Conservation (phyloP, 345 rosid species). For the Luvunga scandens region DNA sequence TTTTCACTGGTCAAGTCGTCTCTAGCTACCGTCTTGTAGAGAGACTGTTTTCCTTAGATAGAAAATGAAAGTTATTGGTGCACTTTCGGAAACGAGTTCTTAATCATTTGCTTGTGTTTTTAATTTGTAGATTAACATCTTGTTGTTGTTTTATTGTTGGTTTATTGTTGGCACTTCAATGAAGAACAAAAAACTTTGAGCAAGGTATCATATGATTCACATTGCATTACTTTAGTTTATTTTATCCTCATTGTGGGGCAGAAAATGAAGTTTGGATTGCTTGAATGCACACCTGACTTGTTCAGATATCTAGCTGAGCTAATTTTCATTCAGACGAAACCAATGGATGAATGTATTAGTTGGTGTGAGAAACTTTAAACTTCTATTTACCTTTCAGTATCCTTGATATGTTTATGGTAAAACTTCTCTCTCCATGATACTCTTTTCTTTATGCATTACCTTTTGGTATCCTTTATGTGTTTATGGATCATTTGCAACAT, state of each 20-base stretch:
- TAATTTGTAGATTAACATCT: not conserved
- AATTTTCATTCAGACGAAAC: slow-evolving; percentile 3
- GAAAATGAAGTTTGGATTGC: not conserved
- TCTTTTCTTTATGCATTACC: not conserved
- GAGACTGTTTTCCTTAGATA: not conserved
- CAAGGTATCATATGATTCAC: not conserved
- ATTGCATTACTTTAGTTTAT: not conserved
- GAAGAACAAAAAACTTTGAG: not conserved
- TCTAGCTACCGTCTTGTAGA: not conserved
- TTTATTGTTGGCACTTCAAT: not conserved
- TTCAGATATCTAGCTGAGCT: not conserved
- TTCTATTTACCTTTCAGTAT: not conserved
- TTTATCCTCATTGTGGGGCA: slow-evolving; percentile 4
- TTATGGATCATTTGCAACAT: not conserved
- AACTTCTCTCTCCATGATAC: not conserved
- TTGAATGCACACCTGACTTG: not conserved
- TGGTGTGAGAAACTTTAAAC: not conserved
- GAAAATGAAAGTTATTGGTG: slow-evolving; percentile 9
- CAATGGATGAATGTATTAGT: not conserved
- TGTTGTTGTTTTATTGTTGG: not conserved
- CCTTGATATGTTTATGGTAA: not conserved
- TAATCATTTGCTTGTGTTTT: not conserved
- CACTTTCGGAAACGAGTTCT: not conserved
- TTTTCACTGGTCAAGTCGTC: not conserved
- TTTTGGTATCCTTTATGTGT: not conserved